Evolutionary conservation across 2,329 filamentous ascomycete genomes (phyloP).

Genomic region (Aspergillus flavus): DNA sequence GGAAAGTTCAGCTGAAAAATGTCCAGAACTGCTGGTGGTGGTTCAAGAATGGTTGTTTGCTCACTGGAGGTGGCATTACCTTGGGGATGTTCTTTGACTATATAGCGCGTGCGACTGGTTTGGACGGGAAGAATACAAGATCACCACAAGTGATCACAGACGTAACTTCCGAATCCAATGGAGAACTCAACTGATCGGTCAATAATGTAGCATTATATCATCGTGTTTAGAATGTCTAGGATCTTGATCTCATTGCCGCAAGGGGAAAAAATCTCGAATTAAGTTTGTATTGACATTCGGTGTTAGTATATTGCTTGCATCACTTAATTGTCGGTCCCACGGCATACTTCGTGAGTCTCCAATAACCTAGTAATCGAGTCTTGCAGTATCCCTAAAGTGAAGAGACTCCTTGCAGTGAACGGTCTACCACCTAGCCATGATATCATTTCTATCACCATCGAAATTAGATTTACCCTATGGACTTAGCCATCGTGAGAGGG

Average conservation of each 20-base stretch:
- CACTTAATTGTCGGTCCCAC: neutral
- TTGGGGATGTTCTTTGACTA: conserved; percentile 61
- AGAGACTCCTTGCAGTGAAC: too few relatives aligned
- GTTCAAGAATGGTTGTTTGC: conserved; percentile 64
- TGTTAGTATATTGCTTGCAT: neutral
- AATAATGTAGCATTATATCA: neutral
- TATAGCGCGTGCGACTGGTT: conserved; percentile 31
- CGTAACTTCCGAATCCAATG: neutral
- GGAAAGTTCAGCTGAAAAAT: conserved; percentile 59
- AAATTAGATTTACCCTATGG: neutral
- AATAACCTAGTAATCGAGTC: neutral
- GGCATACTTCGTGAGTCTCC: too few relatives aligned
- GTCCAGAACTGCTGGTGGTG: conserved; percentile 65
- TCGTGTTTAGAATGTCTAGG: neutral
- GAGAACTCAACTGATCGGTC: neutral
- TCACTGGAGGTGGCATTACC: conserved; percentile 62
- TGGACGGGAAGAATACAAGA: conserved; percentile 24
- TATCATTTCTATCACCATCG: neutral
- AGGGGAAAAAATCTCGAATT: neutral
- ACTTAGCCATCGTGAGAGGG: neutral
- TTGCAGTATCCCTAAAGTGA: neutral
- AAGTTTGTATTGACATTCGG: neutral
- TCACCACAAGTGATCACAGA: neutral
- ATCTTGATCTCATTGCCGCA: neutral
- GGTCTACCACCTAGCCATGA: neutral